These are phyloP conservation scores for Globisporangium splendens DNA, from an alignment of 352 stramenopile species.

Conservation along the genomic window DNA sequence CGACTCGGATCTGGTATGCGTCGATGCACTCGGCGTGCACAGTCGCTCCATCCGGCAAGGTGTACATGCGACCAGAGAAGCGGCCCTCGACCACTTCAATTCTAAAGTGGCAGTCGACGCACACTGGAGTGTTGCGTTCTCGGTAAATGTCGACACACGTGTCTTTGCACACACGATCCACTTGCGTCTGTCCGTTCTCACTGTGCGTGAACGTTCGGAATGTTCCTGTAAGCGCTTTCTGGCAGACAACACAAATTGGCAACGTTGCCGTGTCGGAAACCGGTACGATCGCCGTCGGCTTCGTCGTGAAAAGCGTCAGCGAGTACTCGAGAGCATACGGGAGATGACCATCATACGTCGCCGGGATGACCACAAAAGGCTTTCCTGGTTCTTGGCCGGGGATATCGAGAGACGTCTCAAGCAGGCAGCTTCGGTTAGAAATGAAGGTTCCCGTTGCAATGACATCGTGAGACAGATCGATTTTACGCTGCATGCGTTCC, in stretches of 20 bases:
- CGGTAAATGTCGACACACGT: constrained; percentile 67
- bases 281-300: constrained; percentile 54
- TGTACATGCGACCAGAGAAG: constrained; percentile 82
- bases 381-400: constrained; percentile 27
- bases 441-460: constrained; percentile 83
- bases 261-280: constrained; percentile 59
- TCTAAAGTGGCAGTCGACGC: constrained; percentile 66
- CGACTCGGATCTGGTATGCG: constrained; percentile 77
- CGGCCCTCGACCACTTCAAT: constrained; percentile 71
- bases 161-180: constrained; percentile 78
- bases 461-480: constrained; percentile 76
- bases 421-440: constrained; percentile 74
- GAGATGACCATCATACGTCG: constrained; percentile 62
- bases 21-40: constrained; percentile 85
- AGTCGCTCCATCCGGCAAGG: constrained; percentile 65
- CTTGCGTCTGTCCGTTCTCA: constrained; percentile 43
- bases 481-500: constrained; percentile 62
- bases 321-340: constrained; percentile 45
- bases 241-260: constrained; percentile 64
- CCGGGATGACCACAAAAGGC: constrained; percentile 63
- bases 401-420: constrained; percentile 45
- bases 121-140: constrained; percentile 70
- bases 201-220: constrained; percentile 69
- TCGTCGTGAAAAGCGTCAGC: constrained; percentile 58
- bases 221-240: constrained; percentile 52